Conservation (phyloP, 805 yeast species). For the Candida chauliodis region DNA sequence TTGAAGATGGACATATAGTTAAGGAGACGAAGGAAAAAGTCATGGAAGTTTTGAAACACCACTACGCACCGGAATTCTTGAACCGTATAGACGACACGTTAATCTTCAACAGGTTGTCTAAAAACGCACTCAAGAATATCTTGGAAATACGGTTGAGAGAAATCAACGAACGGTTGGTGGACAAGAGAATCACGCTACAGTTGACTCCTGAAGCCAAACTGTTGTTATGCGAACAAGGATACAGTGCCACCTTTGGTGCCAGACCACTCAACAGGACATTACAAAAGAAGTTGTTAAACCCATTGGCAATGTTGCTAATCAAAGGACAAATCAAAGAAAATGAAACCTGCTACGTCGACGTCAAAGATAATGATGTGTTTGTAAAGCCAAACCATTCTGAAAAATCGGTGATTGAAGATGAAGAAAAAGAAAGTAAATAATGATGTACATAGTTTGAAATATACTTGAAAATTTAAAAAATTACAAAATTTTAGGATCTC, state of each 20-base stretch:
- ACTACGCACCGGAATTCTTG: slow-evolving; percentile 92
- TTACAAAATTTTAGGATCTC: too few species aligned
- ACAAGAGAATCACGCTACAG: slow-evolving; percentile 65
- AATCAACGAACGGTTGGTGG: slow-evolving; percentile 71
- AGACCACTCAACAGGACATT: slow-evolving; percentile 90
- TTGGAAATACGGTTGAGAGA: slow-evolving; percentile 83
- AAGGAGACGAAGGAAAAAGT: slow-evolving; percentile 54
- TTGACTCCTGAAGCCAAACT: slow-evolving; percentile 63
- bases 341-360: slow-evolving; percentile 29
- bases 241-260: slow-evolving; percentile 91
- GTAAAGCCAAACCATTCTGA: slow-evolving; percentile 33
- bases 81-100: slow-evolving; percentile 93
- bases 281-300: slow-evolving; percentile 80
- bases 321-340: slow-evolving; percentile 64
- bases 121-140: slow-evolving; percentile 67
- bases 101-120: slow-evolving; percentile 87
- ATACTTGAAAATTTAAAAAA: too few species aligned
- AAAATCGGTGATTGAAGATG: slow-evolving; percentile 2
- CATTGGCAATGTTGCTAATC: slow-evolving; percentile 76
- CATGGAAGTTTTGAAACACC: slow-evolving; percentile 59
- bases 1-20: slow-evolving; percentile 58
- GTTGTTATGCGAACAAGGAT: slow-evolving; percentile 82
- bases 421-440: slow-evolving; percentile 4
- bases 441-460: neutral
- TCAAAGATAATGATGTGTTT: slow-evolving; percentile 20